phyloP scores from a whole-genome alignment of 768 basidiomycete species.

The Flagelloscypha sp. region DNA sequence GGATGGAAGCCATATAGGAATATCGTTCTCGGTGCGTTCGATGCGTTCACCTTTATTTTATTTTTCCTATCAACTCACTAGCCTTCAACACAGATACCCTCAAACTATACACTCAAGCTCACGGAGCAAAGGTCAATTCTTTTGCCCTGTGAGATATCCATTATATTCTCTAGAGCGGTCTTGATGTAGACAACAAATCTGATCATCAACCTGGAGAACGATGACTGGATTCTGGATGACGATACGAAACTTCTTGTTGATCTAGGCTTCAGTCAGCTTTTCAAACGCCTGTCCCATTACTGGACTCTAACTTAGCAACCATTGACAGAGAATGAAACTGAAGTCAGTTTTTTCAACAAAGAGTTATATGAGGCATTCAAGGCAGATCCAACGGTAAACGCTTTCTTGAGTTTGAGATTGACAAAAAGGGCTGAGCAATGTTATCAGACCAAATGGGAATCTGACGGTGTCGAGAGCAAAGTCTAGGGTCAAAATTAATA shows the following conservation, averaged over 20 bases:
- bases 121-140: constrained; percentile 76
- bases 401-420: constrained; percentile 7
- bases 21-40: constrained; percentile 50
- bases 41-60: not conserved
- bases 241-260: constrained; percentile 57
- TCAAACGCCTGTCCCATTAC: not conserved
- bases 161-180: constrained; percentile 1
- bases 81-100: constrained; percentile 60
- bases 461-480: not conserved
- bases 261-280: constrained; percentile 68
- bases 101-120: constrained; percentile 91
- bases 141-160: not conserved
- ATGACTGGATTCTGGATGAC: constrained; percentile 83
- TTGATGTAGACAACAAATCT: constrained; percentile 79
- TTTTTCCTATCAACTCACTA: not conserved
- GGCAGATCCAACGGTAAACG: constrained; percentile 66
- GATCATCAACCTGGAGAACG: constrained; percentile 95
- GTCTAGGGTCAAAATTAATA: constrained; percentile 2
- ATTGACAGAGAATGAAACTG: constrained; percentile 83
- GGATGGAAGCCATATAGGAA: constrained; percentile 89
- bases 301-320: not conserved
- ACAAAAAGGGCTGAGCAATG: not conserved
- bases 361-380: constrained; percentile 76
- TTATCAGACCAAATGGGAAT: constrained; percentile 1
- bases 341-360: constrained; percentile 85